Conservation (phyloP, 768 basidiomycete species). For the Leccinum arenicola region DNA sequence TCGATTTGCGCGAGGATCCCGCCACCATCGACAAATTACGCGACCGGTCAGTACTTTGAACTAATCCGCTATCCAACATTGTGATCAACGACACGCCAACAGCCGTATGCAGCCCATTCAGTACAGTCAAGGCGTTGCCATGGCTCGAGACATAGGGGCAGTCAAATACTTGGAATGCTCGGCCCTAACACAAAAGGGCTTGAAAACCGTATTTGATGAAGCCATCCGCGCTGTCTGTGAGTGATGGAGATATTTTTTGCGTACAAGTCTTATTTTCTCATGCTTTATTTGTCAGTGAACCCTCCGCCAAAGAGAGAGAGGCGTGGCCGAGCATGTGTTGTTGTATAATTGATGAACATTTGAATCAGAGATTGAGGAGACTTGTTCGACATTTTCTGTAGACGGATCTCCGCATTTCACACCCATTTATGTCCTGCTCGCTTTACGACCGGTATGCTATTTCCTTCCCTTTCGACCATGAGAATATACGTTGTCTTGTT, state of each 20-base stretch:
- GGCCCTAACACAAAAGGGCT: slow-evolving; percentile 94
- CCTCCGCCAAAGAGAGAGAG: slow-evolving; percentile 63
- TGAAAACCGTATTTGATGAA: slow-evolving; percentile 99
- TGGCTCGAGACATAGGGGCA: slow-evolving; percentile 92
- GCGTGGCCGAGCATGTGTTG: slow-evolving; percentile 55
- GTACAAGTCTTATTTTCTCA: slow-evolving; percentile 13
- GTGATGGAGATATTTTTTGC: slow-evolving; percentile 32
- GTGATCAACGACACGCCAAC: slow-evolving; percentile 8
- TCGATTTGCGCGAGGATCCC: slow-evolving; percentile 95
- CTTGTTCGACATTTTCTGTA: slow-evolving; percentile 24
- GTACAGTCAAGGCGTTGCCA: slow-evolving; percentile 86
- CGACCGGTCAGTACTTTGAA: slow-evolving; percentile 61
- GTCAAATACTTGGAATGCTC: slow-evolving; percentile 97
- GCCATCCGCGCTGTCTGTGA: slow-evolving; percentile 94
- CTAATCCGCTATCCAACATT: slow-evolving; percentile 1
- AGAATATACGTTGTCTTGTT: slow-evolving; percentile 39
- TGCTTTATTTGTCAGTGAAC: slow-evolving; percentile 52
- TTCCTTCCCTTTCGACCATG: slow-evolving; percentile 27
- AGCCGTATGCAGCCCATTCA: slow-evolving; percentile 95
- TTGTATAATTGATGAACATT: slow-evolving; percentile 53
- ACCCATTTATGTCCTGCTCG: slow-evolving; percentile 69
- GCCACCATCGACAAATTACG: slow-evolving; percentile 89
- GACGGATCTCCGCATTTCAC: slow-evolving; percentile 45
- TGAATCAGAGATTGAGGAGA: slow-evolving; percentile 19
- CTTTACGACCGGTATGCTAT: slow-evolving; percentile 61